phyloP scores from a whole-genome alignment of 2,329 filamentous ascomycete genomes.

The Pestalotiopsis sp. region DNA sequence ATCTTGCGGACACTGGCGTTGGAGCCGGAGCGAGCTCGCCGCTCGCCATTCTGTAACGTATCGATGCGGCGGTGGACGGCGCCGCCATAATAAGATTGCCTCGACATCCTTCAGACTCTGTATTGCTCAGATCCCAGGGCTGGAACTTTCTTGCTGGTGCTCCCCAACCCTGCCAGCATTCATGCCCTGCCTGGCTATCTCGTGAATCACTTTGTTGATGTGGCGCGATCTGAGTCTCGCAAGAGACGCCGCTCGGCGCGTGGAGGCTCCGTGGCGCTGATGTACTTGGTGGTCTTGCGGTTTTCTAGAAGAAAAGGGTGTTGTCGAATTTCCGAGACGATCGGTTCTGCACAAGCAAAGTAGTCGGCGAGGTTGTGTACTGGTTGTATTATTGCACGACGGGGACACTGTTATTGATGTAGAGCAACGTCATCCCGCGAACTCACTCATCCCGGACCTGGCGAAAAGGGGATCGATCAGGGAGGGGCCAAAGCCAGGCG shows the following conservation, averaged over 20 bases:
- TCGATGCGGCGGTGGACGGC: slow-evolving; percentile 45
- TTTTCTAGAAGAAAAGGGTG: background rate
- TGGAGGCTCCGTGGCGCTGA: background rate
- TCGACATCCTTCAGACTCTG: slow-evolving; percentile 45
- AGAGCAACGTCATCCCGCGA: slow-evolving; percentile 14
- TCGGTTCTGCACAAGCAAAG: background rate
- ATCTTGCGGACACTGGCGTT: slow-evolving; percentile 48
- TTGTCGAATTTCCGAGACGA: background rate
- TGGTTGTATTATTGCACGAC: slow-evolving; percentile 5
- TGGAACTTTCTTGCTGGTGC: background rate
- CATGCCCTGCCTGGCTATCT: background rate
- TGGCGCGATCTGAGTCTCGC: background rate
- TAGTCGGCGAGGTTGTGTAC: background rate
- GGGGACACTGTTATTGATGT: slow-evolving; percentile 8
- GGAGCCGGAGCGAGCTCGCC: slow-evolving; percentile 42
- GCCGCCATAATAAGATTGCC: slow-evolving; percentile 41
- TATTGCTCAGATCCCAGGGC: background rate
- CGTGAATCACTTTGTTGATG: background rate
- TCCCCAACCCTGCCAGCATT: background rate
- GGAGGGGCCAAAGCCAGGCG: slow-evolving; percentile 7
- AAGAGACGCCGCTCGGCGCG: background rate
- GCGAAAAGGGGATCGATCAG: slow-evolving; percentile 8
- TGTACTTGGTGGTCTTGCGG: background rate
- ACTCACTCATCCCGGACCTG: background rate
- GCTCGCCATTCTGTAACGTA: slow-evolving; percentile 42